phyloP scores from a whole-genome alignment of 257 asterid species.

The Jacaranda mimosifolia region DNA sequence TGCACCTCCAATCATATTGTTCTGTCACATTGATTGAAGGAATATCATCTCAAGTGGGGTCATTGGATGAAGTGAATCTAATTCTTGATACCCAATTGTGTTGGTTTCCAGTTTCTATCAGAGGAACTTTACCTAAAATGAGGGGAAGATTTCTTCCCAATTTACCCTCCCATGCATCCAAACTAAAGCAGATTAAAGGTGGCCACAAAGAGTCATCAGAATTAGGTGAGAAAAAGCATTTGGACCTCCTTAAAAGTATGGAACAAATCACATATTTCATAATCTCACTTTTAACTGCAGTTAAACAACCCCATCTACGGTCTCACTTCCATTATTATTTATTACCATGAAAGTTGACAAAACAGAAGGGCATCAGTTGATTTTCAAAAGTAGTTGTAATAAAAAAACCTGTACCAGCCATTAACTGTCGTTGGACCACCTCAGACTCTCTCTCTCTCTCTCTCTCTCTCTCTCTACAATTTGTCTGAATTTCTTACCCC shows the following conservation, averaged over 20 bases:
- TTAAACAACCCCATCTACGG: conserved; percentile 34
- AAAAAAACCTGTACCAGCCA: conserved; percentile 16
- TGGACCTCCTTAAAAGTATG: conserved; percentile 14
- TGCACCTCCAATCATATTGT: neutral
- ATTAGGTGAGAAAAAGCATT: conserved; percentile 45
- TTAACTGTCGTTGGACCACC: conserved; percentile 37
- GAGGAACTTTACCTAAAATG: conserved; percentile 28
- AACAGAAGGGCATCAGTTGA: conserved; percentile 33
- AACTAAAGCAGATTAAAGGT: conserved; percentile 13
- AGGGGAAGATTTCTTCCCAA: conserved; percentile 26
- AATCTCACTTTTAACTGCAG: neutral
- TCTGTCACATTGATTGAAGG: conserved; percentile 22
- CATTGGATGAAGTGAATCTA: conserved; percentile 33
- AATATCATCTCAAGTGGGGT: conserved; percentile 38
- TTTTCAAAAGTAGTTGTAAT: conserved; percentile 20
- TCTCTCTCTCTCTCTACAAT: neutral
- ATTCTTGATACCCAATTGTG: conserved; percentile 37
- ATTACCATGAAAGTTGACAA: conserved; percentile 47
- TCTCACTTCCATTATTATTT: conserved; percentile 30
- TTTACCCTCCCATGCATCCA: neutral
- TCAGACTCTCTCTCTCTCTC: conserved; percentile 21
- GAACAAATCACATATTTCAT: neutral
- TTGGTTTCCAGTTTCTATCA: conserved; percentile 23
- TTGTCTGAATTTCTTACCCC: conserved; percentile 19
- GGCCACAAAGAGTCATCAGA: conserved; percentile 33